A percentile compares a stretch with the other conserved stretches of the same genome.
Evolutionary conservation across 164 flowering plant genomes (phyloP).

Genomic region (Chimonanthus praecox): DNA sequence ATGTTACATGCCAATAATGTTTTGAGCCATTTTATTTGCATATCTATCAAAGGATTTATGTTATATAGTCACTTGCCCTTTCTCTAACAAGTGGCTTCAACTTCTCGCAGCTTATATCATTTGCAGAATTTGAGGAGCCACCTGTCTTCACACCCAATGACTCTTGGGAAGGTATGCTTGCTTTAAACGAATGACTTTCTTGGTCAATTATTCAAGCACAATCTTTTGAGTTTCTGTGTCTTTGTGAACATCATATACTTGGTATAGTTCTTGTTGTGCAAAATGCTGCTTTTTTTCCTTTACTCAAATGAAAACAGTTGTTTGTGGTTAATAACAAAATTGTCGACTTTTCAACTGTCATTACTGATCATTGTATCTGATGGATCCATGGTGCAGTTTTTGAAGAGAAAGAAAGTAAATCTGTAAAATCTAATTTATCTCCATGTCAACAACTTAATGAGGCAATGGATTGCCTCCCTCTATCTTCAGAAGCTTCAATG

Average conservation of each 20-base stretch:
- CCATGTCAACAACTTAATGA: constrained; percentile 57
- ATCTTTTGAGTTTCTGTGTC: not conserved
- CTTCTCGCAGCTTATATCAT: constrained; percentile 61
- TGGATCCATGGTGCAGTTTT: constrained; percentile 27
- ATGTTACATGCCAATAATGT: not conserved
- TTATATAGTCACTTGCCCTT: not conserved
- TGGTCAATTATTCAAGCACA: not conserved
- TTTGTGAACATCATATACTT: not conserved
- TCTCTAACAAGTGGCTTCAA: constrained; percentile 11
- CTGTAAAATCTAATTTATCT: constrained; percentile 30
- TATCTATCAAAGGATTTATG: not conserved
- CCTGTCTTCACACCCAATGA: constrained; percentile 66
- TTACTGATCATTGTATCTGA: not conserved
- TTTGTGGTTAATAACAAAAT: not conserved
- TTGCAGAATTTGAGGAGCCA: constrained; percentile 62
- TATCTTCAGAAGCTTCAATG: constrained; percentile 7
- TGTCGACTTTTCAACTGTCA: not conserved
- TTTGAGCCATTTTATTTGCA: not conserved
- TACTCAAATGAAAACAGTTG: not conserved
- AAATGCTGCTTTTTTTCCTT: not conserved
- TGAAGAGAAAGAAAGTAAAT: constrained; percentile 39
- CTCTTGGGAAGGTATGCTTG: constrained; percentile 48
- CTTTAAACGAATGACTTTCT: not conserved
- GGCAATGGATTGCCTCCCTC: constrained; percentile 50
- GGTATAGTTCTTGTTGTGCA: not conserved